Evolutionary conservation across 345 rosid genomes (phyloP).

Genomic region (Sisymbrium irio): DNA sequence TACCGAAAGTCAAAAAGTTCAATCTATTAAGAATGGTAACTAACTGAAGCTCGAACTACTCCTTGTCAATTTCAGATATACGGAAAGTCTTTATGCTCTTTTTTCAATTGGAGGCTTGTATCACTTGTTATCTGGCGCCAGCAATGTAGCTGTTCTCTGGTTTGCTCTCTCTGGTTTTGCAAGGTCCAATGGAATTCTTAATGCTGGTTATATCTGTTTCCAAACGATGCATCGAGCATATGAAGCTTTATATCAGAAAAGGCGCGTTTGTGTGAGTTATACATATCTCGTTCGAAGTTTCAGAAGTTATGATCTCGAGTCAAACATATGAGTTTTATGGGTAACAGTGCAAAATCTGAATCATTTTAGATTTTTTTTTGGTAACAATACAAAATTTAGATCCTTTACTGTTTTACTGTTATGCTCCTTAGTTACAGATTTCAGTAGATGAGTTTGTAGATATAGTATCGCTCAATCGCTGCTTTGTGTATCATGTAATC

Average conservation of each 20-base stretch:
- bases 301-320: not conserved
- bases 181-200: constrained; percentile 91
- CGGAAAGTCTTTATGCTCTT: constrained; percentile 78
- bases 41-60: not conserved
- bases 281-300: constrained; percentile 12
- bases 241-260: constrained; percentile 53
- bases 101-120: constrained; percentile 81
- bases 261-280: constrained; percentile 52
- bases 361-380: not conserved
- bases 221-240: constrained; percentile 76
- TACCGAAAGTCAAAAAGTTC: not conserved
- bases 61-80: constrained; percentile 49
- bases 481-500: not conserved
- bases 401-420: not conserved
- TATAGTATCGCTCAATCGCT: not conserved
- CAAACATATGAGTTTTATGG: not conserved
- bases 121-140: constrained; percentile 57
- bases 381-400: too few relatives aligned
- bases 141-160: constrained; percentile 63
- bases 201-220: constrained; percentile 91
- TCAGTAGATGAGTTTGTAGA: not conserved
- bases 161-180: constrained; percentile 85
- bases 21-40: not conserved
- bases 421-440: not conserved
- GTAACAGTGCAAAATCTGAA: not conserved